Conservation (phyloP, 2,329 filamentous ascomycete genomes). For the Claviceps africana region DNA sequence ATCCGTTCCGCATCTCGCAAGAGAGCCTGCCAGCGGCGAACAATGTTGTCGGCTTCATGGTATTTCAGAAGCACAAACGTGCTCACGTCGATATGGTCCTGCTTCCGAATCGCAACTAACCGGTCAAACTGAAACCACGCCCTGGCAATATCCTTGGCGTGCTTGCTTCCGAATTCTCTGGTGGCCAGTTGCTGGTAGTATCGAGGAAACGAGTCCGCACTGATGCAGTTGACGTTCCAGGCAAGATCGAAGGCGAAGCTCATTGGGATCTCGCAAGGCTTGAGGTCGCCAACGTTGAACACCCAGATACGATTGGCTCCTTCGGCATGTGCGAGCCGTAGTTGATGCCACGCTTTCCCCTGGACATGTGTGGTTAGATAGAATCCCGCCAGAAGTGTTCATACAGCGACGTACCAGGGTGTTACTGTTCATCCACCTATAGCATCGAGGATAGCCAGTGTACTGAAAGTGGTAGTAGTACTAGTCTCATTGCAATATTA, state of each 20-base stretch:
- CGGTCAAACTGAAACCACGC: slow-evolving; percentile 39
- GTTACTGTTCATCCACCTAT: slow-evolving; percentile 50
- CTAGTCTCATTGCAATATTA: slow-evolving; percentile 12
- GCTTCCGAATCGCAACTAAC: slow-evolving; percentile 38
- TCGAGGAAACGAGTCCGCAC: slow-evolving; percentile 20
- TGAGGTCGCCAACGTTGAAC: slow-evolving; percentile 49
- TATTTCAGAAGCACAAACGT: slow-evolving; percentile 47
- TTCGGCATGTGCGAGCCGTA: slow-evolving; percentile 36
- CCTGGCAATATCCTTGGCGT: slow-evolving; percentile 31
- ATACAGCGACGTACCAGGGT: slow-evolving; percentile 25
- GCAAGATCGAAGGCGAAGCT: slow-evolving; percentile 42
- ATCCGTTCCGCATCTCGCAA: slow-evolving; percentile 29
- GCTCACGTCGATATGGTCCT: slow-evolving; percentile 42
- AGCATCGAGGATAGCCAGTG: slow-evolving; percentile 45
- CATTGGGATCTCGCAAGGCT: slow-evolving; percentile 41
- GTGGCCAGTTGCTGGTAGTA: slow-evolving; percentile 34
- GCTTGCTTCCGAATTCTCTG: slow-evolving; percentile 34
- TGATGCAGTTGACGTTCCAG: slow-evolving; percentile 37
- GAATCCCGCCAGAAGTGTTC: not conserved
- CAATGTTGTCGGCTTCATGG: slow-evolving; percentile 40
- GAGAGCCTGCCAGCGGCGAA: slow-evolving; percentile 38
- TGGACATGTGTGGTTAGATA: not conserved
- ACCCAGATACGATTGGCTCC: slow-evolving; percentile 43
- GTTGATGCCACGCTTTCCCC: slow-evolving; percentile 33
- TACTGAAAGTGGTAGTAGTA: slow-evolving; percentile 45